Base-by-base conservation (phyloP, 331 rosid genomes). In the Malus hybrid region DNA sequence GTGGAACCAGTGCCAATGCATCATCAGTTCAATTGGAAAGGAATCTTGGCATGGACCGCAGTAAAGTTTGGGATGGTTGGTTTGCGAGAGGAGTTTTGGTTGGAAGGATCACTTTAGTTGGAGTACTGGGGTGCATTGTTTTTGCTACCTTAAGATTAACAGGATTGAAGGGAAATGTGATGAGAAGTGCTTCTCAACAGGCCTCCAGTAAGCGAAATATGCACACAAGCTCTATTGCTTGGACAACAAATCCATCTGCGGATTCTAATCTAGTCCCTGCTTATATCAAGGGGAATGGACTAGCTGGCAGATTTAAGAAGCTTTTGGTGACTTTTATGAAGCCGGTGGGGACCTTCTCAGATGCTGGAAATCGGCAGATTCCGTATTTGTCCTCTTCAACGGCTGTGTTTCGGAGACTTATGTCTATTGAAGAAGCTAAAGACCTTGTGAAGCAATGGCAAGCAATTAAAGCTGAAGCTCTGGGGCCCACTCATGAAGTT, bases 371-470 rank as follows among this genome's bases (percentile, higher is more conserved):
- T 80, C 79, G 32, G 60, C 76, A 68, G 39, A 79, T 70, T 73
- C 85, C 79, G 6, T 78, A 16, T 33, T 52, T 81, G 59, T 79
- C 91, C 65, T 81, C 89, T 61, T 69, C 44, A 65, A 69, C 79
- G 16, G 71, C 83, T 63, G 60, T 77, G 65, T 61, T 72, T 73
- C 85, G 84, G 83, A 86, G 86, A 74, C 79, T 61, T 64, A 90
- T 94, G 97, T 87, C 96, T 22, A 66, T 86, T 72, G 93, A 90
- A 75, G 97, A 94, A 86, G 99, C 99, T 13, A 93, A 94, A 86
- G 83, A 82, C 70, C 96, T 94, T 72, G 91, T 94, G 57, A 89
- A 87, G 85, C 89, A 87, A 77, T 94, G 99, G 99, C 99, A 94
- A 88, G 79, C 79, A 63, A 75, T 87, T 71, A 94, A 94, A 85